These are phyloP conservation scores for Hypoxylon rickii DNA, from an alignment of 495 filamentous ascomycete genomes.

Conservation along the genomic window DNA sequence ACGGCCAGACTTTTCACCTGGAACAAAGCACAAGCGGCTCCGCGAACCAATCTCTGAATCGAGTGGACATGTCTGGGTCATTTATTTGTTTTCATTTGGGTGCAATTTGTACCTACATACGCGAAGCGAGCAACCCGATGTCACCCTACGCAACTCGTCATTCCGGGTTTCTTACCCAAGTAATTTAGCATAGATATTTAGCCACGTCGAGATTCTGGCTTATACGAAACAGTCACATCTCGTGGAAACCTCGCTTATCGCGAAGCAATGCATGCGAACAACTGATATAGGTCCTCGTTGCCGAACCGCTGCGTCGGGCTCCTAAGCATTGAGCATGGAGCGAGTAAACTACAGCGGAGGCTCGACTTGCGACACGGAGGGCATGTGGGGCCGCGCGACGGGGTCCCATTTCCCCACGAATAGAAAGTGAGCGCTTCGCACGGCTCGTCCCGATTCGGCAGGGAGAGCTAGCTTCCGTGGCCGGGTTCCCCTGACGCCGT, in stretches of 20 bases:
- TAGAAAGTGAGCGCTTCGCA: conserved; percentile 1
- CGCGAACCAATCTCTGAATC: conserved; percentile 4
- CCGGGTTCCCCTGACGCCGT: background rate
- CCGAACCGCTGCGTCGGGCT: too few relatives aligned
- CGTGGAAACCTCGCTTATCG: too few relatives aligned
- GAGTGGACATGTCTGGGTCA: conserved; percentile 6
- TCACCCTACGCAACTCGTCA: background rate
- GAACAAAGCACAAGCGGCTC: conserved; percentile 9
- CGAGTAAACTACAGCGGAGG: too few relatives aligned
- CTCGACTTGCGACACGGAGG: background rate
- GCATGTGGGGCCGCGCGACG: conserved; percentile 2
- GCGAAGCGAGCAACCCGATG: conserved; percentile 4
- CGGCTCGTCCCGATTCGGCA: conserved; percentile 26
- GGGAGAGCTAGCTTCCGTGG: conserved; percentile 25
- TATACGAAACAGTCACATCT: too few relatives aligned
- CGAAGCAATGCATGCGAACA: too few relatives aligned
- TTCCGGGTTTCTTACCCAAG: background rate
- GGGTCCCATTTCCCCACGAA: conserved; percentile 19
- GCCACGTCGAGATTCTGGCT: background rate
- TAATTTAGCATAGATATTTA: background rate
- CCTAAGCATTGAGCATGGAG: too few relatives aligned
- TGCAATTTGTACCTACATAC: conserved; percentile 14
- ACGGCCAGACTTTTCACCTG: background rate
- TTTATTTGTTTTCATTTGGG: conserved; percentile 19
- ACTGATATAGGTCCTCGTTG: too few relatives aligned